These are phyloP conservation scores for Monilinia vaccinii-corymbosi DNA, from an alignment of 2,329 filamentous ascomycete genomes.

Conservation along the genomic window DNA sequence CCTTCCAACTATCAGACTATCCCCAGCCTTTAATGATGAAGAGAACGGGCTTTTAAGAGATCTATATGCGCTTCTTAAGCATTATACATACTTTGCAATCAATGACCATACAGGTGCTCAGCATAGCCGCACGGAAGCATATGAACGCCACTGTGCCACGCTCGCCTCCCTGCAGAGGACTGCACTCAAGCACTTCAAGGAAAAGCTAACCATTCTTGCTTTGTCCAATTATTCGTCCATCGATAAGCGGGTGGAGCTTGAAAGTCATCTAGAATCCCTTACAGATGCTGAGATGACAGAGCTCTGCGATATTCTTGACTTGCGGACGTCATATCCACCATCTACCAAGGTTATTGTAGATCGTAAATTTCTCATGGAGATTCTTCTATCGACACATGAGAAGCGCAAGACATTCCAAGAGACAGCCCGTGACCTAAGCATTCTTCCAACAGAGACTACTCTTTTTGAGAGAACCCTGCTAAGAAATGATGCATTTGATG, in stretches of 20 bases:
- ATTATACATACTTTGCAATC: conserved; percentile 82
- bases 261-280: conserved; percentile 63
- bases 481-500: conserved; percentile 79
- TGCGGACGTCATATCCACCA: conserved; percentile 75
- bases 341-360: conserved; percentile 54
- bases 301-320: conserved; percentile 61
- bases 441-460: conserved; percentile 74
- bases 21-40: conserved; percentile 66
- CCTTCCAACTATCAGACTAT: conserved; percentile 66
- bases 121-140: conserved; percentile 61
- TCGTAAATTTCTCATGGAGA: conserved; percentile 58
- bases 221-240: conserved; percentile 89
- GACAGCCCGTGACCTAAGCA: conserved; percentile 55
- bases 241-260: conserved; percentile 69
- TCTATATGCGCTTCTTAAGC: conserved; percentile 67
- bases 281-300: conserved; percentile 64
- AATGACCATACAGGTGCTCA: conserved; percentile 84
- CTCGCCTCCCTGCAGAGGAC: conserved; percentile 74
- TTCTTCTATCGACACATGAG: conserved; percentile 67
- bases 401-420: conserved; percentile 77
- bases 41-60: conserved; percentile 72
- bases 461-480: conserved; percentile 74
- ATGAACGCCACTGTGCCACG: conserved; percentile 67
- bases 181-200: conserved; percentile 72
- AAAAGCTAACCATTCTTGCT: conserved; percentile 83